phyloP scores from a whole-genome alignment of 768 basidiomycete genomes.

The Agrocybe praecox region DNA sequence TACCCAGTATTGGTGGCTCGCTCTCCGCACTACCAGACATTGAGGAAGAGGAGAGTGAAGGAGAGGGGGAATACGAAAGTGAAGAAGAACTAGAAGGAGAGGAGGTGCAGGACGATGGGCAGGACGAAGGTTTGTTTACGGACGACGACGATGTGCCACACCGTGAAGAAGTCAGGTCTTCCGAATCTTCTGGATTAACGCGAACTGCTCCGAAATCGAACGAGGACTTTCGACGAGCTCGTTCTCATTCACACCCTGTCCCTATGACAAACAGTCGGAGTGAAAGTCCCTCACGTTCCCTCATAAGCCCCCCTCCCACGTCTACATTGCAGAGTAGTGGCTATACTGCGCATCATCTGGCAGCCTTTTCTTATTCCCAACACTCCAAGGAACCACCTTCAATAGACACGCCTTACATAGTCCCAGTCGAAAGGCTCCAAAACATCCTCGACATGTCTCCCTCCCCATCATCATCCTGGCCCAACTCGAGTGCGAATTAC shows the following conservation, averaged over 20 bases:
- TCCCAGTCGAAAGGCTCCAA: conserved; percentile 35
- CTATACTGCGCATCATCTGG: conserved; percentile 8
- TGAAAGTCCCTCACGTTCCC: conserved; percentile 20
- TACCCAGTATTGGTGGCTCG: conserved; percentile 32
- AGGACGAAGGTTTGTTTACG: conserved; percentile 16
- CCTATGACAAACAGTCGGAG: conserved; percentile 23
- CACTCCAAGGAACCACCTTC: conserved; percentile 2
- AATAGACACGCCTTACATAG: conserved; percentile 31
- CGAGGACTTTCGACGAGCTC: conserved; percentile 23
- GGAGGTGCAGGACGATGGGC: conserved; percentile 30
- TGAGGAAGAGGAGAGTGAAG: conserved; percentile 30
- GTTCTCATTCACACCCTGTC: conserved; percentile 31
- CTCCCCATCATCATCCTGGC: conserved; percentile 44
- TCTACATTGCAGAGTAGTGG: not conserved
- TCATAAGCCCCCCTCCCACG: conserved; percentile 18
- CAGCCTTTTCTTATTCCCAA: conserved; percentile 4
- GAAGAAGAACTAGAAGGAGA: conserved; percentile 23
- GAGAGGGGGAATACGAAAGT: conserved; percentile 26
- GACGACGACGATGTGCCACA: conserved; percentile 17
- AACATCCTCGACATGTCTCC: conserved; percentile 47
- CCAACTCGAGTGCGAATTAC: conserved; percentile 30
- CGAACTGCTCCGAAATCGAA: conserved; percentile 23
- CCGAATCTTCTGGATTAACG: conserved; percentile 22
- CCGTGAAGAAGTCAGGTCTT: not conserved
- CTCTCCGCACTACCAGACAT: conserved; percentile 36